A percentile compares a stretch with the other conserved stretches of the same genome.
phyloP scores from a whole-genome alignment of 306 rosid species.

The Corylus heterophylla region DNA sequence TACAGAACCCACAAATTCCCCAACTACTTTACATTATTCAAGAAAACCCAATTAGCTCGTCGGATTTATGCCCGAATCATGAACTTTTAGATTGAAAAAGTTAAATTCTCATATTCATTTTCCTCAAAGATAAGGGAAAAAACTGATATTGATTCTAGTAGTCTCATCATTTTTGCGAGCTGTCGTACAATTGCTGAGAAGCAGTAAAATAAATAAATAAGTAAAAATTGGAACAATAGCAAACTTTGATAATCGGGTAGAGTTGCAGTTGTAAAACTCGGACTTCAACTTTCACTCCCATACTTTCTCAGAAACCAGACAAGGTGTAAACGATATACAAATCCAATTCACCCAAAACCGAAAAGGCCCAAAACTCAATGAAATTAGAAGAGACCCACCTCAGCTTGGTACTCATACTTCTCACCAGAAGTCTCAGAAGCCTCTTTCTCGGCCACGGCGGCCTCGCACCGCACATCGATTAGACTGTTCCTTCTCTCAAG shows the following conservation, averaged over 20 bases:
- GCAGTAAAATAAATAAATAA: neutral
- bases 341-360: neutral
- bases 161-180: neutral
- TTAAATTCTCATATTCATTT: neutral
- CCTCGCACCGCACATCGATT: slow-evolving; percentile 67
- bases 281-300: neutral
- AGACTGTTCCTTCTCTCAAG: slow-evolving; percentile 40
- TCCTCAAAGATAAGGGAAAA: neutral
- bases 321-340: slow-evolving; percentile 1
- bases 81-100: neutral
- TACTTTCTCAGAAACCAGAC: neutral
- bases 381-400: slow-evolving; percentile 56
- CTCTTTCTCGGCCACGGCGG: slow-evolving; percentile 83
- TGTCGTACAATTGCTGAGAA: neutral
- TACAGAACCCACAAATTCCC: neutral
- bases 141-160: neutral
- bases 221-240: neutral
- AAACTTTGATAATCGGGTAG: neutral
- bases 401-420: slow-evolving; percentile 94
- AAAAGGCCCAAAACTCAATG: neutral
- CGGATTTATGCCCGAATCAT: neutral
- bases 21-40: neutral
- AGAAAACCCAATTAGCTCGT: neutral
- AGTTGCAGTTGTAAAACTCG: neutral
- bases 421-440: slow-evolving; percentile 73